phyloP scores from a whole-genome alignment of 1,139 yeast genomes.

The Waltiozyma solani region DNA sequence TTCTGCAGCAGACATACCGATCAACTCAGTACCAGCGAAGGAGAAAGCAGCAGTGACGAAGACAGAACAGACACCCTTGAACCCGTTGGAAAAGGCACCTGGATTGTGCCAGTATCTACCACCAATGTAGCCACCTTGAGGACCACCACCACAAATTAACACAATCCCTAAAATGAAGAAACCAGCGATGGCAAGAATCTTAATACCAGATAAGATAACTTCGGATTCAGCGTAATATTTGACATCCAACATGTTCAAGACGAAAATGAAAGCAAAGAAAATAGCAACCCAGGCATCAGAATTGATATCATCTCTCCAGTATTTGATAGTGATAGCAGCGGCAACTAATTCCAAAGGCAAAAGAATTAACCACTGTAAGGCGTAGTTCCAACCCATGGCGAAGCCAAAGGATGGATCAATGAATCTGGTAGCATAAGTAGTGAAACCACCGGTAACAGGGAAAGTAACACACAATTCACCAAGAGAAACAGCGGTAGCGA shows the following conservation, averaged over 20 bases:
- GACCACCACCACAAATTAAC: constrained; percentile 48
- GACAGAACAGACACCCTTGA: constrained; percentile 45
- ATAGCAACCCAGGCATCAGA: constrained; percentile 61
- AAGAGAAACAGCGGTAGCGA: constrained; percentile 57
- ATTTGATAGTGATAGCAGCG: constrained; percentile 56
- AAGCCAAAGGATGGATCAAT: constrained; percentile 69
- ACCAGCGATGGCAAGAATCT: constrained; percentile 54
- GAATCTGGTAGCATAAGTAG: constrained; percentile 57
- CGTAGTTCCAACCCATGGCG: constrained; percentile 66
- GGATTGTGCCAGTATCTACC: constrained; percentile 47
- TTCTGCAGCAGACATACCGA: constrained; percentile 88
- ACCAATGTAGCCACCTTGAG: constrained; percentile 45
- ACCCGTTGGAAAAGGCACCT: constrained; percentile 50
- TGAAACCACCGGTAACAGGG: constrained; percentile 67
- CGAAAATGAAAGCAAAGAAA: constrained; percentile 46
- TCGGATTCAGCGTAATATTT: constrained; percentile 54
- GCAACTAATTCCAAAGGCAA: constrained; percentile 69
- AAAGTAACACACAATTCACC: constrained; percentile 61
- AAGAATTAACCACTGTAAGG: constrained; percentile 61
- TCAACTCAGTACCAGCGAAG: constrained; percentile 59
- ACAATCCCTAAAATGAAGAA: constrained; percentile 64
- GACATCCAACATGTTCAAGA: constrained; percentile 46
- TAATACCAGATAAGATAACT: constrained; percentile 48
- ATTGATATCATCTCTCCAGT: constrained; percentile 48
- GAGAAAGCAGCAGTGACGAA: constrained; percentile 49